phyloP scores from a whole-genome alignment of 2,329 filamentous ascomycete genomes.

The Monosporascus sp. region DNA sequence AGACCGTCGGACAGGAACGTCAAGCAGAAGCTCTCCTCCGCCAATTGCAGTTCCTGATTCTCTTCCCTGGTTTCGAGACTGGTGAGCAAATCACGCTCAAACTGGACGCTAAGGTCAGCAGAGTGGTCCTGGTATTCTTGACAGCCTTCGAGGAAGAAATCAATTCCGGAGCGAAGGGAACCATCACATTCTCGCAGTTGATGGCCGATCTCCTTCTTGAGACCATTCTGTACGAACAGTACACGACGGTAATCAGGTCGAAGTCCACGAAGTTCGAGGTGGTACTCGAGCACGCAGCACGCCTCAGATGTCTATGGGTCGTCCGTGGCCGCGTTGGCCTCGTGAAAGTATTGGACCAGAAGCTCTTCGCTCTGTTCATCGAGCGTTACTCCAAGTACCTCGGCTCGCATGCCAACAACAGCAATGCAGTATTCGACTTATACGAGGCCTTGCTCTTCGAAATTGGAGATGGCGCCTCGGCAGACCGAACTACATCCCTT shows the following conservation, averaged over 20 bases:
- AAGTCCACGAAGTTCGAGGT: constrained; percentile 23
- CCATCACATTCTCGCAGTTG: constrained; percentile 35
- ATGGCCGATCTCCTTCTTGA: constrained; percentile 33
- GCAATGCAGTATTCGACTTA: constrained; percentile 30
- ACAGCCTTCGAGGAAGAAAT: constrained; percentile 38
- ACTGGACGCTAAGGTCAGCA: constrained; percentile 29
- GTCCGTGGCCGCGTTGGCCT: constrained; percentile 23
- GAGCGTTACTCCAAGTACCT: constrained; percentile 24
- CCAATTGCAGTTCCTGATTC: constrained; percentile 44
- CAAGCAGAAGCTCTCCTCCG: constrained; percentile 38
- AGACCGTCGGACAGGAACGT: constrained; percentile 32
- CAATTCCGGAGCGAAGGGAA: constrained; percentile 22
- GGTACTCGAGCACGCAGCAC: constrained; percentile 32
- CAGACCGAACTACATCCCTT: constrained; percentile 24
- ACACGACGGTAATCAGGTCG: constrained; percentile 19
- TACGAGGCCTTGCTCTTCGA: constrained; percentile 34
- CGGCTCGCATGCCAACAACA: constrained; percentile 20
- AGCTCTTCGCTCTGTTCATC: constrained; percentile 33
- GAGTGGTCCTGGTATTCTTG: constrained; percentile 37
- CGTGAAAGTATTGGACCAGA: constrained; percentile 29
- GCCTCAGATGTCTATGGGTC: constrained; percentile 30
- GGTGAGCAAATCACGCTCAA: constrained; percentile 29
- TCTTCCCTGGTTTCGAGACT: constrained; percentile 35
- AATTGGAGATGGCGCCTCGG: constrained; percentile 27
- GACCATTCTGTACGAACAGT: constrained; percentile 32